phyloP scores from a whole-genome alignment of 176 grass and related monocot species.

The Oryza officinalis region DNA sequence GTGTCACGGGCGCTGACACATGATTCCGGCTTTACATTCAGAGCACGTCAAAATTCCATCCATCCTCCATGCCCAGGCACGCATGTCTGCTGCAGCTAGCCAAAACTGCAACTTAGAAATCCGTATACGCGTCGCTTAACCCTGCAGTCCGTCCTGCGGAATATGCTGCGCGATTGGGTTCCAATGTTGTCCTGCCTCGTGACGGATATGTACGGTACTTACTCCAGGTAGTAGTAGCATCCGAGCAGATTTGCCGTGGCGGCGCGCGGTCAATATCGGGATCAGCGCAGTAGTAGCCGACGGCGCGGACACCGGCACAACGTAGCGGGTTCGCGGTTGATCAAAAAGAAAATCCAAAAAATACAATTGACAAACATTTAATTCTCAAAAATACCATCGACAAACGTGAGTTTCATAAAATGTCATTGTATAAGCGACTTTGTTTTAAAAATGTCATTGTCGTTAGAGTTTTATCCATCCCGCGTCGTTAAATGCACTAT shows the following conservation, averaged over 20 bases:
- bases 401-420: too few relatives aligned
- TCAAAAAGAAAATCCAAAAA: too few relatives aligned
- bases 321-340: neutral
- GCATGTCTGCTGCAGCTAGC: neutral
- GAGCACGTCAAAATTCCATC: neutral
- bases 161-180: neutral
- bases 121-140: neutral
- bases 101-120: neutral
- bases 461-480: too few relatives aligned
- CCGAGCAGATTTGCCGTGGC: neutral
- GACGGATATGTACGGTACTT: too few relatives aligned
- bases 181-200: neutral
- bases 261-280: neutral
- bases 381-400: too few relatives aligned
- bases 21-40: neutral
- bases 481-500: too few relatives aligned
- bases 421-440: too few relatives aligned
- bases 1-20: conserved; percentile 5
- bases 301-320: neutral
- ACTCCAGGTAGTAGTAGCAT: too few relatives aligned
- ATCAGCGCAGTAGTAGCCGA: neutral
- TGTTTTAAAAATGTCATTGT: too few relatives aligned
- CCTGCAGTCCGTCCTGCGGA: too few relatives aligned
- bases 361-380: too few relatives aligned
- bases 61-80: neutral